Evolutionary conservation across 2,329 filamentous ascomycete genomes (phyloP).

Genomic region (Meredithiella fracta): DNA sequence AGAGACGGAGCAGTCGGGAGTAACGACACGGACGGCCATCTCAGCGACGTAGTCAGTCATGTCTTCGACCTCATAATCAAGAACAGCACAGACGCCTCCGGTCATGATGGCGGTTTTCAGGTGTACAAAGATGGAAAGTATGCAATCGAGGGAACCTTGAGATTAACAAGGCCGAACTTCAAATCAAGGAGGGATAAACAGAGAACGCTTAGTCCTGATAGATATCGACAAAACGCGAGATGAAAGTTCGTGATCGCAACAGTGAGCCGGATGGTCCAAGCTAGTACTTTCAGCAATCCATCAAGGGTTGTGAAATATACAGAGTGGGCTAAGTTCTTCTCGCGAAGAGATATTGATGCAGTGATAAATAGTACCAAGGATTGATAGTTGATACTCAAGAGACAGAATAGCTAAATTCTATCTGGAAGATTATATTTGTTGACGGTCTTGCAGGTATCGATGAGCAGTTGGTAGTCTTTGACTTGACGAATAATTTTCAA

Average conservation of each 20-base stretch:
- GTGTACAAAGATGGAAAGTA: neutral
- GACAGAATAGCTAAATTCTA: constrained; percentile 13
- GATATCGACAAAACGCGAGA: neutral
- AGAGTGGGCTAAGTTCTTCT: constrained; percentile 8
- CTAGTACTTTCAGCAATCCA: constrained; percentile 6
- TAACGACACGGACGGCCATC: constrained; percentile 51
- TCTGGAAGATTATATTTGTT: neutral
- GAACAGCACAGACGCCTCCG: constrained; percentile 79
- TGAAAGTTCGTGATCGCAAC: neutral
- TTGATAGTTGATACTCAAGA: neutral
- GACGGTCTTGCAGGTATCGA: neutral
- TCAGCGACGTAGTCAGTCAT: constrained; percentile 93
- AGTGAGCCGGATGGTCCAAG: neutral
- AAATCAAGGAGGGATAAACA: too few relatives aligned
- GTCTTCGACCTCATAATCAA: constrained; percentile 91
- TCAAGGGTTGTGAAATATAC: neutral
- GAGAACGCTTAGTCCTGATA: too few relatives aligned
- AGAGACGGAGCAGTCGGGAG: constrained; percentile 38
- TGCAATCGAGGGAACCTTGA: neutral
- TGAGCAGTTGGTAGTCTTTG: neutral
- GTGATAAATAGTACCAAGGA: neutral
- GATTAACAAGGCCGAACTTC: too few relatives aligned
- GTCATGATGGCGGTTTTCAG: constrained; percentile 27
- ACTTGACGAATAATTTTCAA: too few relatives aligned
- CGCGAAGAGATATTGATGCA: constrained; percentile 3